Evolutionary conservation across 164 flowering plant species (phyloP).

Genomic region (Vitis rupestris): DNA sequence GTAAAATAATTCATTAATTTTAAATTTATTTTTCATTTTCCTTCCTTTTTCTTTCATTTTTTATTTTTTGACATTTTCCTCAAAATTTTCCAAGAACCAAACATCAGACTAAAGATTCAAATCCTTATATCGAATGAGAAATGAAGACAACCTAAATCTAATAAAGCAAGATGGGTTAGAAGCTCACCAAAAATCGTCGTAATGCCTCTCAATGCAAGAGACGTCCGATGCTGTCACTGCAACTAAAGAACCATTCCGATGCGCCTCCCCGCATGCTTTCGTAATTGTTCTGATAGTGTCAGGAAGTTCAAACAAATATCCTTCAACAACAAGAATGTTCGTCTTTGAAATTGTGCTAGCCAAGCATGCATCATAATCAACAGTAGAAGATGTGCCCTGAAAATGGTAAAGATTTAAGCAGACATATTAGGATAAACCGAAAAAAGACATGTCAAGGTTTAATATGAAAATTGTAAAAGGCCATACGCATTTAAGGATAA

Average conservation of each 20-base stretch:
- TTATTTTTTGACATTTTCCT: too few species aligned
- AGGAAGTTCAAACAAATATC: slow-evolving; percentile 90
- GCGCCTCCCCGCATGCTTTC: slow-evolving; percentile 85
- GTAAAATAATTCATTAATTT: too few species aligned
- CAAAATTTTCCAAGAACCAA: too few species aligned
- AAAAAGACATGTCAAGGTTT: neutral
- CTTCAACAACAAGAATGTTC: slow-evolving; percentile 86
- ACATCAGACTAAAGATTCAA: too few species aligned
- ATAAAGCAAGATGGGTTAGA: neutral
- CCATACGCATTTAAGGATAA: too few species aligned
- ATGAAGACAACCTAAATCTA: neutral
- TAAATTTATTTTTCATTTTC: too few species aligned
- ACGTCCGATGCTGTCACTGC: slow-evolving; percentile 95
- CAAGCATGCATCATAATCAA: slow-evolving; percentile 64
- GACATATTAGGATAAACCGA: neutral
- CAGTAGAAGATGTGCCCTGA: slow-evolving; percentile 87
- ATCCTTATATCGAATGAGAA: neutral
- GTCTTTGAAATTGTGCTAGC: slow-evolving; percentile 67
- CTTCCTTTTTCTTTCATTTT: too few species aligned
- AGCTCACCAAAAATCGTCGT: slow-evolving; percentile 85
- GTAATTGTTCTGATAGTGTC: slow-evolving; percentile 73
- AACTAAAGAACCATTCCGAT: slow-evolving; percentile 68
- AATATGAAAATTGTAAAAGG: too few species aligned
- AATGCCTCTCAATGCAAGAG: slow-evolving; percentile 84
- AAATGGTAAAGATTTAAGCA: slow-evolving; percentile 1